Conservation (phyloP, 805 yeast genomes). For the Candida cerambycidarum region DNA sequence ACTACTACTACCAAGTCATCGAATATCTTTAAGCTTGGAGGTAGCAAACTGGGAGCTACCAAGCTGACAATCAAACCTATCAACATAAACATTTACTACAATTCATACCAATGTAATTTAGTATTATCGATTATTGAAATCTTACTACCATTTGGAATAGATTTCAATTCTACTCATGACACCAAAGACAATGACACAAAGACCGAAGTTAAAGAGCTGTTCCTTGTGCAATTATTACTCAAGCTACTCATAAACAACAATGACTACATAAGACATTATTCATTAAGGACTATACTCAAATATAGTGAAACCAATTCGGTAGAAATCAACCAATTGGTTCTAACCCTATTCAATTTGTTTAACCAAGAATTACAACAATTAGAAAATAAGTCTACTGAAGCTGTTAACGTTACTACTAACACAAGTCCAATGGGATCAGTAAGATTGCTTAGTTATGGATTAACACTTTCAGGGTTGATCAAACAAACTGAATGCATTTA, state of each 20-base stretch:
- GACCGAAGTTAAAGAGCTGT: slow-evolving; percentile 10
- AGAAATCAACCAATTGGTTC: slow-evolving; percentile 36
- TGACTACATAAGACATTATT: slow-evolving; percentile 35
- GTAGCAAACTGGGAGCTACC: not conserved
- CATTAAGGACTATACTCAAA: slow-evolving; percentile 29
- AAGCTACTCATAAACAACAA: slow-evolving; percentile 32
- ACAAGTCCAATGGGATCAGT: slow-evolving; percentile 16
- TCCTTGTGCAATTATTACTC: slow-evolving; percentile 28
- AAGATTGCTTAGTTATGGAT: slow-evolving; percentile 32
- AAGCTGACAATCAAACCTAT: not conserved
- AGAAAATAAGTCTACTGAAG: slow-evolving; percentile 8
- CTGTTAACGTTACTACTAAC: slow-evolving; percentile 11
- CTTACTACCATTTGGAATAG: slow-evolving; percentile 37
- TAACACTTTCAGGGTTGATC: slow-evolving; percentile 35
- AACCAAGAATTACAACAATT: slow-evolving; percentile 16
- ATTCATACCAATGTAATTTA: slow-evolving; percentile 34
- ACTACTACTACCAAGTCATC: not conserved
- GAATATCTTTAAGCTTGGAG: not conserved
- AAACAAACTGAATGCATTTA: slow-evolving; percentile 34
- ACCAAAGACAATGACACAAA: slow-evolving; percentile 9
- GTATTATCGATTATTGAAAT: slow-evolving; percentile 29
- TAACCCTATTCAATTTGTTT: slow-evolving; percentile 30
- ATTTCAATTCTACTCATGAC: slow-evolving; percentile 27
- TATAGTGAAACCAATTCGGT: slow-evolving; percentile 31
- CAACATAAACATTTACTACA: slow-evolving; percentile 26